phyloP scores from a whole-genome alignment of 768 basidiomycete genomes.

The Crucibulum laeve region DNA sequence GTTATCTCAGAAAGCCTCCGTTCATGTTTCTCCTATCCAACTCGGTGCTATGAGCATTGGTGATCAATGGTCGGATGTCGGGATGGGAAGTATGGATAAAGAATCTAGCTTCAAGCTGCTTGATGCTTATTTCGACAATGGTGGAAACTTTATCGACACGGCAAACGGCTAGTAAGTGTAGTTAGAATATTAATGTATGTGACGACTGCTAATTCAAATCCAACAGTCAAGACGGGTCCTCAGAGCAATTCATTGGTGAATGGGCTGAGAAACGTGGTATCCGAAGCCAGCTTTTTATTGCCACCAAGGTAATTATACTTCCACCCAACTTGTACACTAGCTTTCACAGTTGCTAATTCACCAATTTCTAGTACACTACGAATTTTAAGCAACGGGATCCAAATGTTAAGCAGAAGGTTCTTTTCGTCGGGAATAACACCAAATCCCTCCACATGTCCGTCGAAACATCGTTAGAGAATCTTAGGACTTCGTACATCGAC shows the following conservation, averaged over 20 bases:
- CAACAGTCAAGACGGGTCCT: constrained; percentile 47
- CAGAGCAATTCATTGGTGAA: constrained; percentile 50
- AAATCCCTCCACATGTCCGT: constrained; percentile 40
- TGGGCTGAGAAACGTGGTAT: constrained; percentile 43
- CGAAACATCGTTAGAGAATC: constrained; percentile 38
- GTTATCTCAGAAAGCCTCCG: background rate
- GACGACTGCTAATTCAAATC: background rate
- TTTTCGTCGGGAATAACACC: constrained; percentile 43
- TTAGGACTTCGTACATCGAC: constrained; percentile 43
- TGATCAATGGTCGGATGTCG: constrained; percentile 26
- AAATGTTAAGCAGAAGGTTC: constrained; percentile 24
- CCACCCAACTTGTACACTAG: background rate
- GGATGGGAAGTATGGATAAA: constrained; percentile 36
- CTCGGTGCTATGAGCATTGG: constrained; percentile 42
- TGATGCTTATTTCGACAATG: constrained; percentile 37
- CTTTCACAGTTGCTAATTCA: background rate
- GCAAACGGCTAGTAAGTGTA: constrained; percentile 38
- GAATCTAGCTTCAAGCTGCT: constrained; percentile 39
- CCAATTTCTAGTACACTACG: constrained; percentile 21
- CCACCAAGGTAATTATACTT: constrained; percentile 36
- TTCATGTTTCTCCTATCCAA: constrained; percentile 3
- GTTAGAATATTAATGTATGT: background rate
- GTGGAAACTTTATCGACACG: constrained; percentile 48
- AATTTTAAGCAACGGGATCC: constrained; percentile 22
- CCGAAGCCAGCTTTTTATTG: constrained; percentile 45